Conservation (phyloP, 2,329 filamentous ascomycete species). For the Cercospora citrullina region DNA sequence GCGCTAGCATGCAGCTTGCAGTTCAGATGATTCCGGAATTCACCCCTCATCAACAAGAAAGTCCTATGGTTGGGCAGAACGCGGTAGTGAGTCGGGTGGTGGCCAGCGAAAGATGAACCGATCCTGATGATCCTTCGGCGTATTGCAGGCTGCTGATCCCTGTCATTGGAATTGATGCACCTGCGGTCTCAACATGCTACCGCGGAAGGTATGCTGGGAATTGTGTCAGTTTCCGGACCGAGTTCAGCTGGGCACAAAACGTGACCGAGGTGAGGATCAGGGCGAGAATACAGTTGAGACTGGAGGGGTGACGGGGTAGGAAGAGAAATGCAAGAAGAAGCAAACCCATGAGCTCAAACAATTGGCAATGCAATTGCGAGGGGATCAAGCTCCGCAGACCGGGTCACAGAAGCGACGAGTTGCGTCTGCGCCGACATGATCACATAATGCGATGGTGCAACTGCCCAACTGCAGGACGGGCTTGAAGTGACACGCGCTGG, state of each 20-base stretch:
- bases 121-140: background rate
- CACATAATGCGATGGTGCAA: background rate
- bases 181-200: background rate
- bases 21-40: background rate
- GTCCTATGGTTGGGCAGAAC: background rate
- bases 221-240: background rate
- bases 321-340: background rate
- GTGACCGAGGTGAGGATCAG: background rate
- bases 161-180: background rate
- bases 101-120: background rate
- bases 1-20: background rate
- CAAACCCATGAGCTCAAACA: background rate
- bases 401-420: slow-evolving; percentile 1
- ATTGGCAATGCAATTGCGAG: background rate
- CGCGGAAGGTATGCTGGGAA: background rate
- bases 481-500: background rate
- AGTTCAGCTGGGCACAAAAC: background rate
- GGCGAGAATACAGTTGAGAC: background rate
- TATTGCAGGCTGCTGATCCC: background rate
- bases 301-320: background rate
- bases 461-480: background rate
- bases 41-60: background rate
- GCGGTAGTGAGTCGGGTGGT: background rate
- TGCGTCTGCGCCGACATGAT: background rate
- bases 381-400: background rate